Evolutionary conservation across 352 stramenopile genomes (phyloP).

Genomic region (Globisporangium cylindrosporum): DNA sequence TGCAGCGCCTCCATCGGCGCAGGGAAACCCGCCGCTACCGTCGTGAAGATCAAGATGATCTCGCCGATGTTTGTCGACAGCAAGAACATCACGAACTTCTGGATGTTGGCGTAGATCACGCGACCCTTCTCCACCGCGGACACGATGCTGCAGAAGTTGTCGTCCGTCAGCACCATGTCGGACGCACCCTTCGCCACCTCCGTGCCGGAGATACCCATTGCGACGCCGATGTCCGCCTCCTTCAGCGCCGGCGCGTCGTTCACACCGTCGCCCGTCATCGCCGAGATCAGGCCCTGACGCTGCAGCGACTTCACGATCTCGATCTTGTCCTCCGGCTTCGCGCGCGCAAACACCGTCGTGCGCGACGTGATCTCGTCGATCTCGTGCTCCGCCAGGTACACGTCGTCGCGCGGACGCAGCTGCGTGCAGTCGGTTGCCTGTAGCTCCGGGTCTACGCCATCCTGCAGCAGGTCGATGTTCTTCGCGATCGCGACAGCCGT

Average conservation of each 20-base stretch:
- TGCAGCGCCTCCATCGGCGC: constrained; percentile 94
- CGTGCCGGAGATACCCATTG: constrained; percentile 97
- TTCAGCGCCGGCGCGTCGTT: constrained; percentile 94
- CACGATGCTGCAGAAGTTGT: constrained; percentile 98
- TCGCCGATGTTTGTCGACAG: constrained; percentile 97
- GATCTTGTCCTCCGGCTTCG: constrained; percentile 94
- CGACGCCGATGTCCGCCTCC: constrained; percentile 91
- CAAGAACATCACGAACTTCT: constrained; percentile 98
- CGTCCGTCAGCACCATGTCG: constrained; percentile 97
- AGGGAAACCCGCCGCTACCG: constrained; percentile 54
- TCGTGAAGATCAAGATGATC: constrained; percentile 84
- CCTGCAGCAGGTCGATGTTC: constrained; percentile 74
- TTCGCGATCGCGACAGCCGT: constrained; percentile 88
- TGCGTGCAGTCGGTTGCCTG: constrained; percentile 68
- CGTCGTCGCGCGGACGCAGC: constrained; percentile 39
- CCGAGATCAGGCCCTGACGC: constrained; percentile 80
- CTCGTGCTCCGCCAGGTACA: constrained; percentile 60
- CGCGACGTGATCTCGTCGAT: constrained; percentile 85
- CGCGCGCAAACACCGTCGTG: constrained; percentile 90
- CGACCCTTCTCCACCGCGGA: constrained; percentile 94
- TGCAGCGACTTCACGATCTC: constrained; percentile 94
- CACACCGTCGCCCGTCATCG: constrained; percentile 93
- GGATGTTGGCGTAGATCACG: constrained; percentile 97
- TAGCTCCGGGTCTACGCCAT: neutral
- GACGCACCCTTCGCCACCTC: constrained; percentile 97